A percentile compares a stretch with the other conserved stretches of the same genome.
Conservation (phyloP, 495 filamentous ascomycete species). For the Neurospora sp. region DNA sequence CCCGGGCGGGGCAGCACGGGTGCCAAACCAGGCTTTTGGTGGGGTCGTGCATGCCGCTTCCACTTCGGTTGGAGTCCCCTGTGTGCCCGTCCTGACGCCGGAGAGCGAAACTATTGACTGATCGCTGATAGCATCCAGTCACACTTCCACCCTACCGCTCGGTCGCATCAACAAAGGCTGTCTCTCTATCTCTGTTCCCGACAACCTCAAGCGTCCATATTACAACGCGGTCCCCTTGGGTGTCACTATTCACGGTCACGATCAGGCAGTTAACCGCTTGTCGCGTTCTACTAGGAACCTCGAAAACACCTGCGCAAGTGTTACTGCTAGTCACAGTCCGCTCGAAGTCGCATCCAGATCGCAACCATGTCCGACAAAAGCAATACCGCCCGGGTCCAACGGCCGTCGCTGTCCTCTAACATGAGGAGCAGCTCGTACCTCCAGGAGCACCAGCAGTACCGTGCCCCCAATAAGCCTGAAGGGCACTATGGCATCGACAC, state of each 20-base stretch:
- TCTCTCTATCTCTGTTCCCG: not conserved
- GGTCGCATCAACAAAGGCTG: not conserved
- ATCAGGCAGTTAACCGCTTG: not conserved
- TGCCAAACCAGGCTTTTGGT: slow-evolving; percentile 1
- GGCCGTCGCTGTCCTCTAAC: slow-evolving; percentile 35
- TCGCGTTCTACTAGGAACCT: not conserved
- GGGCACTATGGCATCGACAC: slow-evolving; percentile 45
- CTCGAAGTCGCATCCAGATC: not conserved
- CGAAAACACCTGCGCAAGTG: not conserved
- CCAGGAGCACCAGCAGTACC: slow-evolving; percentile 66
- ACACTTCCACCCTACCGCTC: not conserved
- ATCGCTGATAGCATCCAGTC: not conserved
- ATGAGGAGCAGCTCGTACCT: slow-evolving; percentile 63
- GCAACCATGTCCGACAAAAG: slow-evolving; percentile 28
- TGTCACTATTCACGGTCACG: not conserved
- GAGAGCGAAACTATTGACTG: not conserved
- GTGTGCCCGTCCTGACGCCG: not conserved
- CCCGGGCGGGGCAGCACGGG: not conserved
- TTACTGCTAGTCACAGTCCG: not conserved
- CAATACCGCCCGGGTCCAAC: slow-evolving; percentile 19
- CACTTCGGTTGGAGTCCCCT: not conserved
- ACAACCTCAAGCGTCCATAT: not conserved
- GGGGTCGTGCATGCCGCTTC: not conserved
- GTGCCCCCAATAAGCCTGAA: slow-evolving; percentile 45
- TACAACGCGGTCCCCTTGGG: not conserved